Conservation (phyloP, 2,329 filamentous ascomycete genomes). For the Thelonectria discophora region DNA sequence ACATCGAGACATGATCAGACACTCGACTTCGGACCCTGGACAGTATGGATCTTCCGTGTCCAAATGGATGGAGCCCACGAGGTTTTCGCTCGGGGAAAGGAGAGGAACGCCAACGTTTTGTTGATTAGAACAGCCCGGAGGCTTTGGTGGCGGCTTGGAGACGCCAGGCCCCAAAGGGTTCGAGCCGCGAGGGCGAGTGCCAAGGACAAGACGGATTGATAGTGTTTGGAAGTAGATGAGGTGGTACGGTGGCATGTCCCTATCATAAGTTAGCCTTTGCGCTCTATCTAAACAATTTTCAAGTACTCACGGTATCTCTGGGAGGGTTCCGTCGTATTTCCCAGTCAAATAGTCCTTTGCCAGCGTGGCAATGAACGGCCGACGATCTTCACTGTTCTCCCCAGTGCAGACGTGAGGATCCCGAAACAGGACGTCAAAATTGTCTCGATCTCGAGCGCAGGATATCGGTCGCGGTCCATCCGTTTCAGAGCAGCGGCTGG, state of each 20-base stretch:
- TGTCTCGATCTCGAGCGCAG: slow-evolving; percentile 5
- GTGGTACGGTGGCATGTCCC: background rate
- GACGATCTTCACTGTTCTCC: background rate
- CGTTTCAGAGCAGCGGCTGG: background rate
- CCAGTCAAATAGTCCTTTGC: background rate
- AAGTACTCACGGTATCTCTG: slow-evolving; percentile 1
- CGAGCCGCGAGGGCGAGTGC: background rate
- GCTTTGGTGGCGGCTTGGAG: background rate
- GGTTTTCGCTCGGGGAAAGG: background rate
- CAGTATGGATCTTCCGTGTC: slow-evolving; percentile 6
- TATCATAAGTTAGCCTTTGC: background rate
- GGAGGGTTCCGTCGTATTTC: background rate
- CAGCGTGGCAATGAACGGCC: background rate
- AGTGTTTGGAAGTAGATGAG: slow-evolving; percentile 7
- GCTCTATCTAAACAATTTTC: too few species aligned
- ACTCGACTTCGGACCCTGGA: slow-evolving; percentile 12
- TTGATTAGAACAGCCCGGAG: background rate
- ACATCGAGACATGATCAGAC: slow-evolving; percentile 17
- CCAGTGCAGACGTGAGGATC: background rate
- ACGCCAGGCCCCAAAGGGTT: background rate
- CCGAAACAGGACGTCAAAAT: slow-evolving; percentile 22
- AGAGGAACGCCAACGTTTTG: background rate
- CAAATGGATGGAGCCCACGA: slow-evolving; percentile 16
- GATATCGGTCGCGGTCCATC: background rate
- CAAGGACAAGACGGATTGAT: slow-evolving; percentile 7